phyloP scores from a whole-genome alignment of 2,329 filamentous ascomycete genomes.

The Penicillium sp. region DNA sequence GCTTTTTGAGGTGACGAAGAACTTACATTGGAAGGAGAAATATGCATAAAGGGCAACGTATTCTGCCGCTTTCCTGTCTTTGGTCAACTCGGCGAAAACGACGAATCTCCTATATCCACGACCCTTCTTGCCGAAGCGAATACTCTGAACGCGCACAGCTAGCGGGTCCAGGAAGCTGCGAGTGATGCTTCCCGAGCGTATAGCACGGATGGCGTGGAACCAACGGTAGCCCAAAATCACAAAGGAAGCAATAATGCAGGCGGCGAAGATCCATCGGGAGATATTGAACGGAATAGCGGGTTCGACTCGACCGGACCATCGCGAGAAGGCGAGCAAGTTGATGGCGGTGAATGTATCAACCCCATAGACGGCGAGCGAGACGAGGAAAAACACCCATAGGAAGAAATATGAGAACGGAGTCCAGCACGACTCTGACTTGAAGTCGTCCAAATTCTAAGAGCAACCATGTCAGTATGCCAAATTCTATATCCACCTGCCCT shows the following conservation, averaged over 20 bases:
- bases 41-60: slow-evolving; percentile 90
- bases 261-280: slow-evolving; percentile 92
- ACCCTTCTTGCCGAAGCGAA: slow-evolving; percentile 64
- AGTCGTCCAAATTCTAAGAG: slow-evolving; percentile 61
- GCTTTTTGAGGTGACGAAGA: background rate
- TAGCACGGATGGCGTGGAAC: slow-evolving; percentile 73
- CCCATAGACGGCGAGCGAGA: slow-evolving; percentile 79
- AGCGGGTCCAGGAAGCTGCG: slow-evolving; percentile 88
- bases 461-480: slow-evolving; percentile 5
- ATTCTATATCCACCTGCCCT: background rate
- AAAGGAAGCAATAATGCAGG: slow-evolving; percentile 87
- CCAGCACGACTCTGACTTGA: slow-evolving; percentile 76
- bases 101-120: slow-evolving; percentile 84
- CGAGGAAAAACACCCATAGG: slow-evolving; percentile 72
- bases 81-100: slow-evolving; percentile 88
- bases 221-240: slow-evolving; percentile 77
- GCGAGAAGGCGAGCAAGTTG: slow-evolving; percentile 82
- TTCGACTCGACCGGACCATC: slow-evolving; percentile 79
- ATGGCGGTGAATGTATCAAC: slow-evolving; percentile 92
- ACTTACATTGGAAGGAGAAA: slow-evolving; percentile 65
- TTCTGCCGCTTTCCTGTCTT: slow-evolving; percentile 84
- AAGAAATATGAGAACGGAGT: slow-evolving; percentile 77
- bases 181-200: slow-evolving; percentile 78
- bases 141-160: slow-evolving; percentile 78
- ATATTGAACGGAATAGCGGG: slow-evolving; percentile 72